Conservation (phyloP, 441 rosid species). For the Brassica hybrid region DNA sequence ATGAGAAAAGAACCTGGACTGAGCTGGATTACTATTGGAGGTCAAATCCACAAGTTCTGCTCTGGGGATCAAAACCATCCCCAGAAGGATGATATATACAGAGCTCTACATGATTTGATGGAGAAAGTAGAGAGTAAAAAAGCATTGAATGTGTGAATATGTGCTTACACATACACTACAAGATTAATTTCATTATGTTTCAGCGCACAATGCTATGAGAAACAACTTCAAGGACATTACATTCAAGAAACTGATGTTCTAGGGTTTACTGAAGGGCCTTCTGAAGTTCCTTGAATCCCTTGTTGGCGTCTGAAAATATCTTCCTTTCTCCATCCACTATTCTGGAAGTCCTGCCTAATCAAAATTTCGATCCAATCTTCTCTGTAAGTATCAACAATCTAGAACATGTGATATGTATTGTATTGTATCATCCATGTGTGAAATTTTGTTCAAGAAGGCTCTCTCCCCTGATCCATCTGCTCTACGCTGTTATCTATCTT, state of each 20-base stretch:
- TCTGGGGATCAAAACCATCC: slow-evolving; percentile 51
- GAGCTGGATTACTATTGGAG: slow-evolving; percentile 50
- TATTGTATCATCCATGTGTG: slow-evolving; percentile 4
- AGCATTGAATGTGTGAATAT: slow-evolving; percentile 12
- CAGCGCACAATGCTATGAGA: slow-evolving; percentile 33
- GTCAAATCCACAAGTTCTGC: slow-evolving; percentile 47
- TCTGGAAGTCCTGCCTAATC: slow-evolving; percentile 17
- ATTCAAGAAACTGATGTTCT: slow-evolving; percentile 30
- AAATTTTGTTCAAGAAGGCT: slow-evolving; percentile 13
- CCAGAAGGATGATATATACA: slow-evolving; percentile 46
- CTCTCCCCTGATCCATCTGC: neutral
- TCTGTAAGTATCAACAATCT: slow-evolving; percentile 15
- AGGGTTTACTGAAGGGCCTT: neutral
- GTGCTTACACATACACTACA: neutral
- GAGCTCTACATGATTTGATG: slow-evolving; percentile 40
- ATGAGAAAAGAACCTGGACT: slow-evolving; percentile 54
- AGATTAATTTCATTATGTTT: slow-evolving; percentile 8
- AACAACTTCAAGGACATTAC: slow-evolving; percentile 43
- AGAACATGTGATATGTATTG: slow-evolving; percentile 12
- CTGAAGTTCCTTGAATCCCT: neutral
- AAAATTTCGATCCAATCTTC: slow-evolving; percentile 11
- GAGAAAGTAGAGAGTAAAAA: slow-evolving; percentile 30
- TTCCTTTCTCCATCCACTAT: slow-evolving; percentile 10
- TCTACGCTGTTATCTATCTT: slow-evolving; percentile 3
- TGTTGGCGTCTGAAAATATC: slow-evolving; percentile 11